These are phyloP conservation scores for Corchorus capsularis DNA, from an alignment of 345 rosid species.

Conservation along the genomic window DNA sequence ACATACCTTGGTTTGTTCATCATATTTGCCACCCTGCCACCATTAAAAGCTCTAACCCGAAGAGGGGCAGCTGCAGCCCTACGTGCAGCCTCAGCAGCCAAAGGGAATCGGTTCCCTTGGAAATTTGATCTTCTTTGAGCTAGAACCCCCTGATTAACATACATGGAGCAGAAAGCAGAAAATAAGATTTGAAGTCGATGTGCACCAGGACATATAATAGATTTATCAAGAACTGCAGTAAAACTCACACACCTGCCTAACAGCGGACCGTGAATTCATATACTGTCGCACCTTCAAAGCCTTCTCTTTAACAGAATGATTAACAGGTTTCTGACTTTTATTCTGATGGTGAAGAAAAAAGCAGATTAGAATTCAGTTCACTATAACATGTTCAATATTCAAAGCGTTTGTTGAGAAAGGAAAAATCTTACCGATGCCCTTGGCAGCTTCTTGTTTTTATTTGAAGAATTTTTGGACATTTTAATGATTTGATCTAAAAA, in stretches of 20 bases:
- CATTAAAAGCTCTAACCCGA: constrained; percentile 54
- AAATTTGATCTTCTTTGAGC: constrained; percentile 77
- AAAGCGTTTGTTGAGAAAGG: not conserved
- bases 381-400: not conserved
- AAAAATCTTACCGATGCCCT: constrained; percentile 48
- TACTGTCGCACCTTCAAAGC: constrained; percentile 52
- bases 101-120: constrained; percentile 63
- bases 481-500: constrained; percentile 74
- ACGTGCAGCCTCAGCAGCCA: constrained; percentile 51
- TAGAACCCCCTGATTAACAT: constrained; percentile 61
- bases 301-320: constrained; percentile 45
- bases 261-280: constrained; percentile 64
- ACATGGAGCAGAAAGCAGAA: not conserved
- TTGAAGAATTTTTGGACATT: constrained; percentile 62
- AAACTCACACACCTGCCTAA: constrained; percentile 65
- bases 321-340: constrained; percentile 49
- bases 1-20: constrained; percentile 65
- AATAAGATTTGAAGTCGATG: not conserved
- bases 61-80: constrained; percentile 55
- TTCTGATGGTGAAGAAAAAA: constrained; percentile 42
- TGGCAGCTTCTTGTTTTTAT: constrained; percentile 51
- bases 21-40: constrained; percentile 37
- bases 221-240: not conserved
- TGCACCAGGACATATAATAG: not conserved
- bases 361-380: not conserved